These are phyloP conservation scores for Jaltomata sinuosa DNA, from an alignment of 257 asterid genomes.

Conservation along the genomic window DNA sequence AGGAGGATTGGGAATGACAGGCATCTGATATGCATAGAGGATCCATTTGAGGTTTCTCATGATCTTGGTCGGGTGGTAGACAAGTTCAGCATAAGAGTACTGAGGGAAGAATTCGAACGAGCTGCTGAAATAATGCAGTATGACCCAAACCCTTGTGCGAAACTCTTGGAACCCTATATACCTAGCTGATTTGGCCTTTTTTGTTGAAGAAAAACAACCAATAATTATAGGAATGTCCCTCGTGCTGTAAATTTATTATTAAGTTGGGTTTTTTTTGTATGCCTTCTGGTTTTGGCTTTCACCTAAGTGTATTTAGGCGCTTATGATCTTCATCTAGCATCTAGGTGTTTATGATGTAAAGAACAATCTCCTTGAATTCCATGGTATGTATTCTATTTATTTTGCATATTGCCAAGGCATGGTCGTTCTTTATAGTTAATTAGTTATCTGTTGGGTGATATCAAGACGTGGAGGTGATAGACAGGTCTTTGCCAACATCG, in stretches of 20 bases:
- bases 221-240: neutral
- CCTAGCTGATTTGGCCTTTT: slow-evolving; percentile 23
- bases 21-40: slow-evolving; percentile 95
- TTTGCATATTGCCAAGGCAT: neutral
- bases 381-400: neutral
- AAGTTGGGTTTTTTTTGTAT: neutral
- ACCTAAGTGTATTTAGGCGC: slow-evolving; percentile 1
- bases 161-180: slow-evolving; percentile 64
- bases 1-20: slow-evolving; percentile 91
- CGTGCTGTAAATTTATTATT: slow-evolving; percentile 21
- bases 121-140: slow-evolving; percentile 82
- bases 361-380: neutral
- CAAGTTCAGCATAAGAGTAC: slow-evolving; percentile 68
- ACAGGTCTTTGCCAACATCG: no score
- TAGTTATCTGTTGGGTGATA: neutral
- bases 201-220: neutral
- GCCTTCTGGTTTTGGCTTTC: neutral
- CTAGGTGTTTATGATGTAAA: neutral
- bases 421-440: neutral
- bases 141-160: slow-evolving; percentile 54
- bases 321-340: neutral
- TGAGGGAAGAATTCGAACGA: slow-evolving; percentile 92
- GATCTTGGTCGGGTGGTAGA: slow-evolving; percentile 98
- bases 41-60: slow-evolving; percentile 81
- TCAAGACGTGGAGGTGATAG: no score